Evolutionary conservation across 495 filamentous ascomycete species (phyloP).

Genomic region (Aspergillus panamensis): DNA sequence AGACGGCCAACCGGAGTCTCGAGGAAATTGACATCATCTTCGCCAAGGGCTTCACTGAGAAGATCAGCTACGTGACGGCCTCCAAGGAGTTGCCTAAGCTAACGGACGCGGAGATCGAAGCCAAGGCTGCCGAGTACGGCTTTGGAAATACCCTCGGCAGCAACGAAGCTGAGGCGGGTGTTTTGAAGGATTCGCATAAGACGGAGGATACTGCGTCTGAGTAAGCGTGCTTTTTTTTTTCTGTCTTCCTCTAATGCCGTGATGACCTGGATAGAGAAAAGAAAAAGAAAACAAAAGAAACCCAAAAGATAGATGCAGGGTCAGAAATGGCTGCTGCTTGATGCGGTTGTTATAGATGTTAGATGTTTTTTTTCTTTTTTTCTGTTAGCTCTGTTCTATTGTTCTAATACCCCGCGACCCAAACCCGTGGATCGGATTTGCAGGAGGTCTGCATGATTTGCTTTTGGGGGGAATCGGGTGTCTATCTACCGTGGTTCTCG

Average conservation of each 20-base stretch:
- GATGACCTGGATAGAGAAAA: too few relatives aligned
- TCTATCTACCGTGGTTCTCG: neutral
- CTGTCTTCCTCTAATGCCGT: too few relatives aligned
- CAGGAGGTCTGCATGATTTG: neutral
- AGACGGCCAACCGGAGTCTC: conserved; percentile 64
- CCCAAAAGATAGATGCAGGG: too few relatives aligned
- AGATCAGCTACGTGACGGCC: conserved; percentile 70
- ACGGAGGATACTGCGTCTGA: conserved; percentile 20
- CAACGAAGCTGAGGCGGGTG: conserved; percentile 32
- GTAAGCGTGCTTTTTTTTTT: too few relatives aligned
- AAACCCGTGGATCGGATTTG: conserved; percentile 10
- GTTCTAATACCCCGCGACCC: conserved; percentile 5
- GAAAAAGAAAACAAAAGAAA: too few relatives aligned
- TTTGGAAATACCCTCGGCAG: conserved; percentile 35
- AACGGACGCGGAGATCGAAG: conserved; percentile 59
- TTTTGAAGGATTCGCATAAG: conserved; percentile 6
- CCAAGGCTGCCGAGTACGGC: conserved; percentile 59
- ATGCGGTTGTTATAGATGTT: neutral
- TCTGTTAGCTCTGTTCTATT: neutral
- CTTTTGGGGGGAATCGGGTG: neutral
- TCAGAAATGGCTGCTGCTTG: too few relatives aligned
- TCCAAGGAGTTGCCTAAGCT: conserved; percentile 67
- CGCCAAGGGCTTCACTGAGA: conserved; percentile 71
- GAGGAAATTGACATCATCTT: conserved; percentile 83
- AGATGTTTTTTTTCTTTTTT: neutral